Evolutionary conservation across 208 protist genomes (phyloP), one percentile per base, ranked within the genome.

Genomic region (Leishmania tropica): DNA sequence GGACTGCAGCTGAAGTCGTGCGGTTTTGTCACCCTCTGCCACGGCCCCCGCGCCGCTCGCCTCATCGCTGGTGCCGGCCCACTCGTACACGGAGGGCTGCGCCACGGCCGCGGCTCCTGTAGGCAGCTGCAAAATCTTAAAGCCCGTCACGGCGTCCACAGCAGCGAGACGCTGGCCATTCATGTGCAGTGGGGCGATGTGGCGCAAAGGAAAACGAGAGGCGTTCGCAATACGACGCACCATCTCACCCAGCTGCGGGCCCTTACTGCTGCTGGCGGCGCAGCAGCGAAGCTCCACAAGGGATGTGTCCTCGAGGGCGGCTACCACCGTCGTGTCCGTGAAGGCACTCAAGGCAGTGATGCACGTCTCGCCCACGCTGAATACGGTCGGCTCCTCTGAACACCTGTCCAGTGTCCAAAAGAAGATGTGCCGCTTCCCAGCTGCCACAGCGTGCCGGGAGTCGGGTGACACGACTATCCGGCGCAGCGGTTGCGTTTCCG

Each of bases 291-390:
- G 75, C 87, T 95, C 90, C 17, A 86, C 84, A 31, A 97, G 79
- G 0, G 58, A 76, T 42, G 83, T 81, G 67, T 89, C 82, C 1
- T 65, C 79, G 13, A 85, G 81, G 7, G 94, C 92, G 24, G 89
- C 79, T 6, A 96, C 79, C 54, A 97, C 86, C 1, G 90, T 89
- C 17, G 78, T 77, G 35, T 84, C 72, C 1, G 78, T 83, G 76
- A 90, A 93, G 56, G 81, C 72, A 77, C 90, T 89, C n/a, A 97
- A 54, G 53, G 92, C 90, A 7, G 88, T 95, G 42, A 96, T 62
- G 74, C 56, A 21, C 17, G 85, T 40, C 11, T 64, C 74, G 7
- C 54, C 77, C 53, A 74, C 75, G 47, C 74, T 78, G 47, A 86
- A 82, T 40, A 75, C 58, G 37, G 67, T 67, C 45, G 78, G 83